phyloP scores from a whole-genome alignment of 2,329 filamentous ascomycete genomes.

The Canariomyces notabilis region DNA sequence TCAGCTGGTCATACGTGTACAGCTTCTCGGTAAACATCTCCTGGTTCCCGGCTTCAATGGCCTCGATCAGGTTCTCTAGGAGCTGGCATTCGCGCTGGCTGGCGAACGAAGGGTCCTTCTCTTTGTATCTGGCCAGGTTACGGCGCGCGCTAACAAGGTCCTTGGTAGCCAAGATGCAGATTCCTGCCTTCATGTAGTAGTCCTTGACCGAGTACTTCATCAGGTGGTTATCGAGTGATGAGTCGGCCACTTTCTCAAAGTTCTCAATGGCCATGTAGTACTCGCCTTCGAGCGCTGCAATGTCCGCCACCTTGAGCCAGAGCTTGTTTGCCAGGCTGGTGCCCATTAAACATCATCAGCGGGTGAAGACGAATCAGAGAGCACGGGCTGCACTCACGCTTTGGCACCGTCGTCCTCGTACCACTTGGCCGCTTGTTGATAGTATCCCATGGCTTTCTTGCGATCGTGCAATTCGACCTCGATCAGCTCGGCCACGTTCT shows the following conservation, averaged over 20 bases:
- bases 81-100: slow-evolving; percentile 77
- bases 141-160: slow-evolving; percentile 75
- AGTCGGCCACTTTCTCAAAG: slow-evolving; percentile 77
- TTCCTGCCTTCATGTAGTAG: slow-evolving; percentile 88
- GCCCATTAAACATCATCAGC: too few relatives aligned
- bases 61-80: slow-evolving; percentile 68
- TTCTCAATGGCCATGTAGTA: slow-evolving; percentile 78
- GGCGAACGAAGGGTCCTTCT: slow-evolving; percentile 71
- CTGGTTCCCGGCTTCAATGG: slow-evolving; percentile 72
- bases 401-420: slow-evolving; percentile 82
- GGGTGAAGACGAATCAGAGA: slow-evolving; percentile 8
- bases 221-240: slow-evolving; percentile 79
- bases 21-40: slow-evolving; percentile 81
- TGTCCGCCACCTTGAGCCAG: slow-evolving; percentile 85
- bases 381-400: slow-evolving; percentile 52
- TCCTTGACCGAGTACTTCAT: slow-evolving; percentile 95
- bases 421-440: slow-evolving; percentile 82
- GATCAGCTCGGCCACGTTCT: slow-evolving; percentile 80
- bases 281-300: slow-evolving; percentile 74
- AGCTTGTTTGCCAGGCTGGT: slow-evolving; percentile 91
- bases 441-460: slow-evolving; percentile 73
- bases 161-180: slow-evolving; percentile 72
- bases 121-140: slow-evolving; percentile 76
- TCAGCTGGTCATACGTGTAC: slow-evolving; percentile 86
- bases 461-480: slow-evolving; percentile 76